phyloP scores from a whole-genome alignment of 1,284 basidiomycete genomes.

The Crepidotus sp. region DNA sequence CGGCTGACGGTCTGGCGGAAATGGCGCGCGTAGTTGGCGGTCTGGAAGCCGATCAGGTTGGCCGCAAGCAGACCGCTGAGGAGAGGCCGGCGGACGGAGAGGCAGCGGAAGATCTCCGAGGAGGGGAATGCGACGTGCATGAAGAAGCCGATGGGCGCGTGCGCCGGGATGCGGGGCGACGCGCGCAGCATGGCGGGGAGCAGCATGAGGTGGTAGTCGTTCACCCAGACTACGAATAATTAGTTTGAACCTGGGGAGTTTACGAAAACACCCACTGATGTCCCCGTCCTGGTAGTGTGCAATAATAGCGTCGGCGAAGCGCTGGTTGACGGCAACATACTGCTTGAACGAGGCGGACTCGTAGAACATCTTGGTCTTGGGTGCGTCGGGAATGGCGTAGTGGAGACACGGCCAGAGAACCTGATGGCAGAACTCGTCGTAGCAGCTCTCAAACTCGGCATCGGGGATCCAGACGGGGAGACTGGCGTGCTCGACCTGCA shows the following conservation, averaged over 20 bases:
- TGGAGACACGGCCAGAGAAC: constrained; percentile 83
- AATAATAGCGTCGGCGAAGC: constrained; percentile 74
- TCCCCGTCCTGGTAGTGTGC: constrained; percentile 73
- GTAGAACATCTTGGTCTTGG: constrained; percentile 74
- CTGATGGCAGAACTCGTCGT: constrained; percentile 86
- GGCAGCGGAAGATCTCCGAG: constrained; percentile 81
- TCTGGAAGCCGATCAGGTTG: constrained; percentile 69
- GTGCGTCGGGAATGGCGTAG: constrained; percentile 79
- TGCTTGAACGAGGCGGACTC: constrained; percentile 71
- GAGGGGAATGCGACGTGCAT: constrained; percentile 85
- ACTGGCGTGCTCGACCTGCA: constrained; percentile 49
- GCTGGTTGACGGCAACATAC: constrained; percentile 76
- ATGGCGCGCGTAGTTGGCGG: constrained; percentile 70
- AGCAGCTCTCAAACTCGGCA: constrained; percentile 65
- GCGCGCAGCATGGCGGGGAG: constrained; percentile 68
- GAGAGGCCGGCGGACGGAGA: constrained; percentile 59
- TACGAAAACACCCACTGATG: constrained; percentile 40
- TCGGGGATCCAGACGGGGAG: constrained; percentile 78
- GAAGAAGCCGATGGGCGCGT: constrained; percentile 79
- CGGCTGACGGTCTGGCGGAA: constrained; percentile 80
- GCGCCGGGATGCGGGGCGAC: constrained; percentile 37
- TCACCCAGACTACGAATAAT: constrained; percentile 53
- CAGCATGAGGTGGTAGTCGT: constrained; percentile 83
- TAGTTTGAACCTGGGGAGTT: not conserved
- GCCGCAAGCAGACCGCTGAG: constrained; percentile 68